Evolutionary conservation across 2,329 filamentous ascomycete genomes (phyloP).

Genomic region (Colletotrichum sp.): DNA sequence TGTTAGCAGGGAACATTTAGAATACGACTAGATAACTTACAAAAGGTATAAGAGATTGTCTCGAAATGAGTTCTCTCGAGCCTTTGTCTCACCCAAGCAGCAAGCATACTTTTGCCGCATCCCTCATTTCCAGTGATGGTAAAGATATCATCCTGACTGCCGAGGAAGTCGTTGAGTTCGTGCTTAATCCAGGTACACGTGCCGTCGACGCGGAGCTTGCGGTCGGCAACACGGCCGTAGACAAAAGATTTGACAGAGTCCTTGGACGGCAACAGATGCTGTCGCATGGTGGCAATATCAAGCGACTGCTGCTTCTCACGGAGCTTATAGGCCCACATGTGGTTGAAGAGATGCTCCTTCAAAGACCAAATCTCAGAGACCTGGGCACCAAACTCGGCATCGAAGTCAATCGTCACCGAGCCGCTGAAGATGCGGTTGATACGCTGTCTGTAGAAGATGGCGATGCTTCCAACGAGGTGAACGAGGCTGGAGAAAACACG

Average conservation of each 20-base stretch:
- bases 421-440: slow-evolving; percentile 33
- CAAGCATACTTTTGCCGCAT: slow-evolving; percentile 41
- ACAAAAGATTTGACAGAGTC: slow-evolving; percentile 30
- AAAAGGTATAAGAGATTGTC: slow-evolving; percentile 40
- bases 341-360: slow-evolving; percentile 35
- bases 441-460: slow-evolving; percentile 37
- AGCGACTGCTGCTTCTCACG: slow-evolving; percentile 25
- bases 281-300: slow-evolving; percentile 33
- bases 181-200: slow-evolving; percentile 44
- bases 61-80: slow-evolving; percentile 39
- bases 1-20: too few species aligned
- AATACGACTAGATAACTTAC: slow-evolving; percentile 25
- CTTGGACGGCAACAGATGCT: slow-evolving; percentile 30
- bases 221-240: slow-evolving; percentile 41
- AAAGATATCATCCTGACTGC: slow-evolving; percentile 36
- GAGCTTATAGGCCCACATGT: slow-evolving; percentile 39
- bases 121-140: slow-evolving; percentile 38
- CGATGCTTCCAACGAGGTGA: slow-evolving; percentile 36
- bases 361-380: slow-evolving; percentile 37
- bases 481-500: slow-evolving; percentile 40
- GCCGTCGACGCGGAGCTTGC: slow-evolving; percentile 40
- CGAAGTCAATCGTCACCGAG: slow-evolving; percentile 36
- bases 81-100: slow-evolving; percentile 43
- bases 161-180: slow-evolving; percentile 37
- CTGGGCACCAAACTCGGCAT: slow-evolving; percentile 37